These are phyloP conservation scores for Diphasiastrum complanatum DNA, from an alignment of 83 land plant genomes.

Conservation along the genomic window DNA sequence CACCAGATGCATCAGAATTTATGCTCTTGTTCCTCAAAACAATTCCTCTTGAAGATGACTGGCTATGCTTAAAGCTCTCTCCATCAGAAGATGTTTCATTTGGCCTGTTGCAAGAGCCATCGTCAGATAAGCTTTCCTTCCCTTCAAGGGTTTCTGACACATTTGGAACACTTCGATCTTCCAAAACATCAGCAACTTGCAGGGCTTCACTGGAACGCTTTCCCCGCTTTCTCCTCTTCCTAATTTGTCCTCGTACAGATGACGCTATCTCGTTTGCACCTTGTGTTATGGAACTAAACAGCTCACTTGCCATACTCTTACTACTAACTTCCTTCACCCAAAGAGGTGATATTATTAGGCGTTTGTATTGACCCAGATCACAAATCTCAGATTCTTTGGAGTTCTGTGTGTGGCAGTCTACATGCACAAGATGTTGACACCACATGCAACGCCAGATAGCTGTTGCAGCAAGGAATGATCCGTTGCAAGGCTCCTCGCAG, in stretches of 20 bases:
- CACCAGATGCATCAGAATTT: too few relatives aligned
- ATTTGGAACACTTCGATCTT: too few relatives aligned
- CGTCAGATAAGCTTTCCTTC: background rate
- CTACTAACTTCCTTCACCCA: conserved; percentile 51
- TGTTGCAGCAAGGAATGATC: conserved; percentile 65
- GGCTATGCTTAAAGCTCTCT: too few relatives aligned
- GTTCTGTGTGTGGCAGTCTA: conserved; percentile 60
- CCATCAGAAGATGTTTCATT: too few relatives aligned
- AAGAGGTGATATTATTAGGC: conserved; percentile 73
- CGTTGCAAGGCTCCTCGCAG: conserved; percentile 83
- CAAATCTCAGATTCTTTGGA: conserved; percentile 54
- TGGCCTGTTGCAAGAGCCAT: too few relatives aligned
- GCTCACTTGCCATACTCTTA: conserved; percentile 25
- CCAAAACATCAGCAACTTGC: conserved; percentile 19
- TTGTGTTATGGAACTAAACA: conserved; percentile 66
- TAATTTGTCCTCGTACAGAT: conserved; percentile 51
- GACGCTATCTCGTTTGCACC: conserved; percentile 76
- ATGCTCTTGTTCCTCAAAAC: too few relatives aligned
- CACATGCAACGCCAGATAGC: conserved; percentile 89
- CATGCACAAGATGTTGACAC: conserved; percentile 76
- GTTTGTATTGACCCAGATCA: conserved; percentile 64
- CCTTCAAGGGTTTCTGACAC: too few relatives aligned
- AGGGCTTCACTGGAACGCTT: conserved; percentile 34
- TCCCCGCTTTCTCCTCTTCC: conserved; percentile 43
- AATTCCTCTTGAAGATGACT: too few relatives aligned